phyloP scores from a whole-genome alignment of 495 filamentous ascomycete species.

The Penicillium waksmanii region DNA sequence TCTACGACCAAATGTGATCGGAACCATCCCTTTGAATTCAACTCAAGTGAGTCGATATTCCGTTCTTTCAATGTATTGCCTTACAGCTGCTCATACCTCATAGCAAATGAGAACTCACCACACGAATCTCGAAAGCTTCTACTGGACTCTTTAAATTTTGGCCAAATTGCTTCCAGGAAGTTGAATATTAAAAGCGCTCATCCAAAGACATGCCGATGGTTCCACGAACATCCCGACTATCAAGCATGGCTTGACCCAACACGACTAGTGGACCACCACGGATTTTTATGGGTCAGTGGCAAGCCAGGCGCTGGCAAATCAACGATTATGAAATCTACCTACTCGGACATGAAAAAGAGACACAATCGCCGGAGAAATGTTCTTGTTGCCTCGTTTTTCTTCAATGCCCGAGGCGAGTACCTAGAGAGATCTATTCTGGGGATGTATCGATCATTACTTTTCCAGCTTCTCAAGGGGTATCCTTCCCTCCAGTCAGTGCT shows the following conservation, averaged over 20 bases:
- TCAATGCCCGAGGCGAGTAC: constrained; percentile 49
- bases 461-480: constrained; percentile 34
- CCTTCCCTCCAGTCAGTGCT: constrained; percentile 33
- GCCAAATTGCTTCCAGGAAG: constrained; percentile 33
- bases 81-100: too few species aligned
- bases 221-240: constrained; percentile 46
- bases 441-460: constrained; percentile 60
- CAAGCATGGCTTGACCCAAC: constrained; percentile 47
- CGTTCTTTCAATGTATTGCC: too few species aligned
- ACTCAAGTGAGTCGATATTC: too few species aligned
- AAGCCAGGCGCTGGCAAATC: constrained; percentile 62
- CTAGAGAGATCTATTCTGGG: constrained; percentile 56
- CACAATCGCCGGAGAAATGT: constrained; percentile 10
- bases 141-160: constrained; percentile 28
- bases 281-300: constrained; percentile 63
- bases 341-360: too few species aligned
- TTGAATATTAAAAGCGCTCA: constrained; percentile 31
- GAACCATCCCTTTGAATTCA: too few species aligned
- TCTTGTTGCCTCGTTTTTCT: constrained; percentile 52
- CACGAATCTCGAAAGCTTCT: too few species aligned
- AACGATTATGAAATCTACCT: constrained; percentile 51
- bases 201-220: constrained; percentile 53
- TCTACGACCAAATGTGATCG: not conserved
- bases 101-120: too few species aligned
- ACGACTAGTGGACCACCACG: constrained; percentile 43